Evolutionary conservation across 2,329 filamentous ascomycete genomes (phyloP), one percentile per base, ranked within the genome.

Genomic region (Diaporthe longicolla): DNA sequence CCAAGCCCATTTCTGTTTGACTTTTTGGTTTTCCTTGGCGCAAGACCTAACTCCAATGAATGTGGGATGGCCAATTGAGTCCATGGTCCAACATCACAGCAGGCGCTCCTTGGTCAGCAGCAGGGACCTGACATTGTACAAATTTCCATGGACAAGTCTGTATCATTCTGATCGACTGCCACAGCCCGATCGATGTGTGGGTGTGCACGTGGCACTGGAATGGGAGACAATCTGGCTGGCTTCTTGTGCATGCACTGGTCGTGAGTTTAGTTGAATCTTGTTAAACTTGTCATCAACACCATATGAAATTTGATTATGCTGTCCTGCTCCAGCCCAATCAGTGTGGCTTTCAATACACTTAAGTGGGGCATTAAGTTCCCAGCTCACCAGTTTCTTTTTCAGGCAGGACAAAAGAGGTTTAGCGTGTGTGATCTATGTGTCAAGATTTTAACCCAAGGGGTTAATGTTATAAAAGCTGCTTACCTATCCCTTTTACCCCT

Each of bases 401-500:
- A 37, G 32, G 48, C 45, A 8, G 17, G 3, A 35, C n/a, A n/a
- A 1, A 35, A 54, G 21, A 32, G 63, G 48, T 68, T 54, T 54
- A 68, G 45, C 32, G 48, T 29, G 3, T 10, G 19, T 19, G 21
- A 43, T 13, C 26, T 45, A 17, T 26, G 9, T 11, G 29, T 48
- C 40, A 63, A 48, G 29, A 10, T n/a, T 63, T 63, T 63, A 45
- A 45, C 24, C 59, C 10, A 26, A 52, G 48, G n/a, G n/a, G 48
- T 1, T 26, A 29, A 17, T n/a, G 43, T 10, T 63, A 55, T 45
- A 54, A 63, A 63, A 17, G 19, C 57, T 54, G 19, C 40, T 55
- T 71, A 43, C 58, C 57, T 45, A 43, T 21, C 57, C 45, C 21
- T 19, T 45, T 48, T 63, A 63, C 70, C 70, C 48, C 59, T 71